Conservation (phyloP, 2,329 filamentous ascomycete species). For the Clonostachys sp. region DNA sequence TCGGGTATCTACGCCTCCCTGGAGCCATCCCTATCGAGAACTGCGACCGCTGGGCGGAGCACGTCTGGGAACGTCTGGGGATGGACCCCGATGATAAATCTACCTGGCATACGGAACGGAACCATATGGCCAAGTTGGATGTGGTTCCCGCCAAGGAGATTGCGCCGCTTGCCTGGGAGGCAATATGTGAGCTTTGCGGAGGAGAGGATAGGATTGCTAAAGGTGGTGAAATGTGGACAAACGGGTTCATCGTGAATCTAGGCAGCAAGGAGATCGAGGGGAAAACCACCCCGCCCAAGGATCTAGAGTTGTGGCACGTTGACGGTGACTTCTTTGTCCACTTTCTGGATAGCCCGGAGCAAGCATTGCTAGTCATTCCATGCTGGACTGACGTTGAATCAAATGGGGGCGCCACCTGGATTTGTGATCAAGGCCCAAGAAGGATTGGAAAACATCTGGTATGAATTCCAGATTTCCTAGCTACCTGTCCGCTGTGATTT, state of each 20-base stretch:
- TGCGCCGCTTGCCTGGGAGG: constrained; percentile 61
- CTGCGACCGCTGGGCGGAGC: constrained; percentile 25
- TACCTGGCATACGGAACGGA: constrained; percentile 59
- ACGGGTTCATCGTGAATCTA: constrained; percentile 67
- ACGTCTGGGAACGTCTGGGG: constrained; percentile 61
- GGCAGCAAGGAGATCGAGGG: constrained; percentile 50
- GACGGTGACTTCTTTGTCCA: constrained; percentile 72
- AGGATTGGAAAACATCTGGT: constrained; percentile 3
- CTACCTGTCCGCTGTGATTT: background rate
- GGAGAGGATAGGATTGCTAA: constrained; percentile 51
- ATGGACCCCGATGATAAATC: constrained; percentile 59
- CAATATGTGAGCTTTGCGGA: constrained; percentile 62
- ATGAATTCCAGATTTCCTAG: background rate
- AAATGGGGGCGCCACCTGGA: constrained; percentile 59
- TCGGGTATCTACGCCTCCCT: constrained; percentile 28
- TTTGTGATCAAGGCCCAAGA: constrained; percentile 39
- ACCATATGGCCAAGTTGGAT: constrained; percentile 61
- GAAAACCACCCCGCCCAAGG: constrained; percentile 41
- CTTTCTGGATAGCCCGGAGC: constrained; percentile 67
- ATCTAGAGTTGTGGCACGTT: constrained; percentile 59
- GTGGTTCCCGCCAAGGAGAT: constrained; percentile 48
- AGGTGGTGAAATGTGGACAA: constrained; percentile 66
- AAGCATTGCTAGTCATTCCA: constrained; percentile 64
- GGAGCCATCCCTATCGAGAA: constrained; percentile 6
- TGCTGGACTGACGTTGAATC: constrained; percentile 59